Conservation (phyloP, 805 yeast genomes). For the Metahyphopichia silvanorum region DNA sequence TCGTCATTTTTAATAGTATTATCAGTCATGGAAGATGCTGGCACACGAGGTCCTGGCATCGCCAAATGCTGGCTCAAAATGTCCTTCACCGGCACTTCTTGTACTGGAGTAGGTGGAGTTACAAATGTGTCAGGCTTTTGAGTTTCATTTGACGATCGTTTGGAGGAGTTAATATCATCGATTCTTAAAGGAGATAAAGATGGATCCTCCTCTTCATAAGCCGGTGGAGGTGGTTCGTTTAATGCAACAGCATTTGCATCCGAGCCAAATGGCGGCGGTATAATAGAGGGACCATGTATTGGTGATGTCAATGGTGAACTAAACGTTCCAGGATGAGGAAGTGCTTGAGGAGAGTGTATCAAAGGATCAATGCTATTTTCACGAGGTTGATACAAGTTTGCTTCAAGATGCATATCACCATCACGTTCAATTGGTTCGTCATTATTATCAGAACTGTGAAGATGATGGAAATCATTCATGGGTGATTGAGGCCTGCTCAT, state of each 20-base stretch:
- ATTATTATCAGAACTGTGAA: conserved; percentile 19
- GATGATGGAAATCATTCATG: conserved; percentile 20
- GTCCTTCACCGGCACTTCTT: conserved; percentile 12
- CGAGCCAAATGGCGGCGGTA: conserved; percentile 61
- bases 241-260: conserved; percentile 14
- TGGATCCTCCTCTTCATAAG: conserved; percentile 21
- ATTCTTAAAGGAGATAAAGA: conserved; percentile 21
- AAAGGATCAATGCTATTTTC: conserved; percentile 33
- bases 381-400: conserved; percentile 55
- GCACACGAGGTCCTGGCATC: neutral
- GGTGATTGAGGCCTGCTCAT: conserved; percentile 4
- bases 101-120: conserved; percentile 7
- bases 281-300: conserved; percentile 45
- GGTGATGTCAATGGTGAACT: conserved; percentile 44
- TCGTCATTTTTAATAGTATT: neutral
- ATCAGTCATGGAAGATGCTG: conserved; percentile 6
- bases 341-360: conserved; percentile 61
- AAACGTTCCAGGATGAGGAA: conserved; percentile 42
- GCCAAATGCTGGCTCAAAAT: conserved; percentile 11
- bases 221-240: conserved; percentile 24
- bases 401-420: conserved; percentile 37
- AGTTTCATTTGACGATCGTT: neutral
- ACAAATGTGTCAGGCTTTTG: conserved; percentile 1
- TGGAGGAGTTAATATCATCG: conserved; percentile 10
- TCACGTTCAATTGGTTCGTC: conserved; percentile 37